Evolutionary conservation across 164 flowering plant genomes (phyloP), one percentile per base, ranked within the genome.

Genomic region (Dillenia turbinata): DNA sequence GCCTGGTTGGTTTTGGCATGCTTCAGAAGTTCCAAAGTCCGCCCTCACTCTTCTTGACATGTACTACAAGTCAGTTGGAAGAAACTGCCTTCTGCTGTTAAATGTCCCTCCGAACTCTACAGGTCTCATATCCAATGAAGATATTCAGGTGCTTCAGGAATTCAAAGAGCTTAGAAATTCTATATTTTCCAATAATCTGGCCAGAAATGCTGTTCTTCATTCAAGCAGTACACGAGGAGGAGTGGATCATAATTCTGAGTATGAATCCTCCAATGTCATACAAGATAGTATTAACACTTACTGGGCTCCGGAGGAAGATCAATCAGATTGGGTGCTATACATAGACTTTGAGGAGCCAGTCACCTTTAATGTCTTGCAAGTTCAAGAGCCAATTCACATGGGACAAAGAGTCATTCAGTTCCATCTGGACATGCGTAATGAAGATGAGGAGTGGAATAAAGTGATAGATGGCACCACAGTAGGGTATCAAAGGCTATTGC

Each of bases 1-100:
- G 57, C 85, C 94, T 16, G 99, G 99, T 66, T 92, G 99, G 99
- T 95, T 95, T 65, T 95, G 99, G 99, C 99, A 95, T 66, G 71
- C 82, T 50, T 81, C 86, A 2, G 86, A 95, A 78, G 66, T 49
- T 68, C 99, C 99, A 47, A 95, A 95, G 66, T 81, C 96, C 54
- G 94, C 96, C 8, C 12, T 66, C 12, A 71, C 81, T 26, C 88
- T 95, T 57, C 99, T 92, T 49, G 92, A 92, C 63, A 72, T 92
- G 57, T 95, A 86, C 77, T 95, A 89, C 78, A 84, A 79, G 43
- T 89, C 99, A 10, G 90, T 77, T 13, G 97, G 99, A 10, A 63
- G 96, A 68, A 95, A 95, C 78, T 90, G 99, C 66, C 86, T 80
- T 50, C 70, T 90, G 50, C 66, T 95, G 47, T 79, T 95, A 9